A percentile compares a stretch with the other conserved stretches of the same genome.
phyloP scores from a whole-genome alignment of 495 filamentous ascomycete genomes.

The Filosporella fistucella region DNA sequence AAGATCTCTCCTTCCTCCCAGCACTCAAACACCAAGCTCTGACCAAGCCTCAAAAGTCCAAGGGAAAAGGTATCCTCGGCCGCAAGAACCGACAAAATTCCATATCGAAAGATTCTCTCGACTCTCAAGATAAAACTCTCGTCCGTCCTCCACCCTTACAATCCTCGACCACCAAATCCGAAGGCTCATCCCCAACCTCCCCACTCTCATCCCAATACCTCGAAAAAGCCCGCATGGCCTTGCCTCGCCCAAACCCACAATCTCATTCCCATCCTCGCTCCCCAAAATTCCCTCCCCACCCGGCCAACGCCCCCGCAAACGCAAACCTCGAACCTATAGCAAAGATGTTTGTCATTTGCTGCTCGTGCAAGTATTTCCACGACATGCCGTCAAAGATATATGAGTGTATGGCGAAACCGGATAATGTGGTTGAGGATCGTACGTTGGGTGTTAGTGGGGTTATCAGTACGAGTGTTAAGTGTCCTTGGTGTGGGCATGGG shows the following conservation, averaged over 20 bases:
- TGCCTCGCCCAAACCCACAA: conserved; percentile 17
- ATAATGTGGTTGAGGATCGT: conserved; percentile 45
- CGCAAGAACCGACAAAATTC: background rate
- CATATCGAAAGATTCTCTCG: no score
- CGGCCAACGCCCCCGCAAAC: no score
- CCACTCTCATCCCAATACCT: conserved; percentile 22
- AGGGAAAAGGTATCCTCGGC: conserved; percentile 9
- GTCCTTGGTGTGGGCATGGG: conserved; percentile 74
- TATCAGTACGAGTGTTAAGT: conserved; percentile 56
- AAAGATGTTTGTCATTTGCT: conserved; percentile 79
- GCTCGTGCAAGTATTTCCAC: conserved; percentile 76
- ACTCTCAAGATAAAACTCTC: no score
- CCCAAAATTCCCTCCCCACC: background rate
- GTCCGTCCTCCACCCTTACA: background rate
- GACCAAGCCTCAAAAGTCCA: conserved; percentile 15
- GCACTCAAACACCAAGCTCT: conserved; percentile 29
- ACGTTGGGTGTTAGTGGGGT: conserved; percentile 43
- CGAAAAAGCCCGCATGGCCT: conserved; percentile 30
- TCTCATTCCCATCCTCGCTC: background rate
- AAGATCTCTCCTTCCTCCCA: conserved; percentile 25
- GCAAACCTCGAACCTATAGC: conserved; percentile 39
- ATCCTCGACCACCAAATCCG: conserved; percentile 4
- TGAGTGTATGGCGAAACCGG: conserved; percentile 64
- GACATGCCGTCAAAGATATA: conserved; percentile 74
- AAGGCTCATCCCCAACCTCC: conserved; percentile 6